These are phyloP conservation scores for Echites panduratus DNA, from an alignment of 257 asterid genomes.

Conservation along the genomic window DNA sequence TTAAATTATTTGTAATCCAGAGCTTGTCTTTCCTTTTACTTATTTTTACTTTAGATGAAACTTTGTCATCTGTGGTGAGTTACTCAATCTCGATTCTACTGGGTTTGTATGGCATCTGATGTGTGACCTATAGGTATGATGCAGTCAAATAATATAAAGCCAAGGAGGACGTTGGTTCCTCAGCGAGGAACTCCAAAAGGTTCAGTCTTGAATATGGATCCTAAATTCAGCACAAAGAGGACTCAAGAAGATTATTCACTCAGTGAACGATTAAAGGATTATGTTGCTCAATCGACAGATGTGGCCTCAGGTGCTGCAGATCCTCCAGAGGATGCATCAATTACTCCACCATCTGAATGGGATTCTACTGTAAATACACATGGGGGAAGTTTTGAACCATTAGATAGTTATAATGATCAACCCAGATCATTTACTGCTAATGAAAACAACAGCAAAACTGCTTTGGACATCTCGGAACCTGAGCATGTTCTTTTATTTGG, in stretches of 20 bases:
- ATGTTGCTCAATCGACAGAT: slow-evolving; percentile 29
- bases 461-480: slow-evolving; percentile 30
- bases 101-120: slow-evolving; percentile 9
- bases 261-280: slow-evolving; percentile 27
- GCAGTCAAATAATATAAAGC: slow-evolving; percentile 50
- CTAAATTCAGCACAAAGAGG: slow-evolving; percentile 27
- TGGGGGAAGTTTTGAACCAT: slow-evolving; percentile 36
- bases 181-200: slow-evolving; percentile 44
- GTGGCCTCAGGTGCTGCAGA: slow-evolving; percentile 31
- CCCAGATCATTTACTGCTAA: slow-evolving; percentile 28
- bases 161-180: slow-evolving; percentile 57
- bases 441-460: slow-evolving; percentile 33
- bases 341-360: slow-evolving; percentile 58
- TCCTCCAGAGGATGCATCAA: slow-evolving; percentile 46
- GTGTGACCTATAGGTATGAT: slow-evolving; percentile 38
- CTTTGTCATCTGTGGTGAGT: slow-evolving; percentile 5
- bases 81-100: slow-evolving; percentile 7
- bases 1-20: neutral
- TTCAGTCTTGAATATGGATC: slow-evolving; percentile 30
- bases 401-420: slow-evolving; percentile 37
- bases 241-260: slow-evolving; percentile 33
- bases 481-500: slow-evolving; percentile 34
- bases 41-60: neutral
- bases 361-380: slow-evolving; percentile 40
- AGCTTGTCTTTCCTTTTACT: neutral